Percentiles rank a stretch among this genome's conserved stretches.
Conservation (phyloP, 306 rosid genomes). For the Myrica gale region DNA sequence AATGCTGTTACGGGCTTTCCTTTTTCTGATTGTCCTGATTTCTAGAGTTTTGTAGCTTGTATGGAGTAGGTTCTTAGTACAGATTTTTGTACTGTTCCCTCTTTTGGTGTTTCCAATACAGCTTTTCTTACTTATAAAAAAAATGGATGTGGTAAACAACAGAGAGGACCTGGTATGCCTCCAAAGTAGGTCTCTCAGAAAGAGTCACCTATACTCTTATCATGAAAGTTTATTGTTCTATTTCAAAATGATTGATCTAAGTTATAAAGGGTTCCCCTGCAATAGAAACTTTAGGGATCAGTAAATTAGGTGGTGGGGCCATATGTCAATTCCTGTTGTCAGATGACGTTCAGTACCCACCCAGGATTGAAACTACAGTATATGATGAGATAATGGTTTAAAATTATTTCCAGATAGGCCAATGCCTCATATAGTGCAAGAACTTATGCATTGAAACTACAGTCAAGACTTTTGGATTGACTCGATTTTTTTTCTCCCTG, state of each 20-base stretch:
- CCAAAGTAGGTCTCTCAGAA: no score
- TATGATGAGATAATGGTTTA: neutral
- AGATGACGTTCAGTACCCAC: neutral
- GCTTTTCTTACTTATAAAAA: no score
- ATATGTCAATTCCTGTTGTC: neutral
- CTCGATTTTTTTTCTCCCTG: neutral
- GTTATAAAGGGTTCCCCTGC: neutral
- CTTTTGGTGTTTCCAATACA: no score
- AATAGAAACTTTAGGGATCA: neutral
- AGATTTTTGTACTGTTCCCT: no score
- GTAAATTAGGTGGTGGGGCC: conserved; percentile 1
- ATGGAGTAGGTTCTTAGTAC: no score
- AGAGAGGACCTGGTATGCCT: no score
- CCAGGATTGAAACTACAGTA: neutral
- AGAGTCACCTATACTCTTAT: neutral
- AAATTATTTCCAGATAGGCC: neutral
- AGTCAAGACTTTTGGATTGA: conserved; percentile 4
- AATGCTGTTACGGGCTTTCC: no score
- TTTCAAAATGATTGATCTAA: conserved; percentile 2
- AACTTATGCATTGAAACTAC: neutral
- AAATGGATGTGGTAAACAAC: no score
- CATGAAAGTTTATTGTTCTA: neutral
- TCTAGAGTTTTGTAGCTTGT: no score
- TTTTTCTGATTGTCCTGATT: no score
- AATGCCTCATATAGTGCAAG: neutral